phyloP scores from a whole-genome alignment of 2,329 filamentous ascomycete species.

The Hawksworthiomyces lignivorus region DNA sequence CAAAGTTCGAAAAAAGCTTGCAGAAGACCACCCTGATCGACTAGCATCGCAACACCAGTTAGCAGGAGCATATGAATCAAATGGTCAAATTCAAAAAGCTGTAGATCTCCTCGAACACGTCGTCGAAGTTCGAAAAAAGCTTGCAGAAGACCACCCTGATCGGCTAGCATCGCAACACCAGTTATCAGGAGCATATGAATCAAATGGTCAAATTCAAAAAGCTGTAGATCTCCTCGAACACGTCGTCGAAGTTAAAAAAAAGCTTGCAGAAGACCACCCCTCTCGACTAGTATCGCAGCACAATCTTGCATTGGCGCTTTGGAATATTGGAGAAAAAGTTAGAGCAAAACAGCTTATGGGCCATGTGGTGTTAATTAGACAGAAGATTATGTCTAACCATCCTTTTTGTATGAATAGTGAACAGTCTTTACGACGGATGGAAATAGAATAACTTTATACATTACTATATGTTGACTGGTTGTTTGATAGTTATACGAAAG shows the following conservation, averaged over 20 bases:
- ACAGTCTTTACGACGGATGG: no score
- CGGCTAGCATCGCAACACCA: conserved; percentile 3
- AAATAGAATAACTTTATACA: no score
- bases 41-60: not conserved
- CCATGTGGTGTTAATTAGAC: no score
- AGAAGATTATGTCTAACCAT: no score
- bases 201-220: conserved; percentile 17
- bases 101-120: conserved; percentile 6
- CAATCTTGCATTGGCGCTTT: not conserved
- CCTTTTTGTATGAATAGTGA: no score
- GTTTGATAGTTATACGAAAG: no score
- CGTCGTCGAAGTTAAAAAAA: conserved; percentile 1
- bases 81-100: conserved; percentile 17
- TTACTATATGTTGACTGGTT: no score
- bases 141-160: conserved; percentile 4
- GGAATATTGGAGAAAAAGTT: no score
- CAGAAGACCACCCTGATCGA: not conserved
- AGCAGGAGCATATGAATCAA: conserved; percentile 12
- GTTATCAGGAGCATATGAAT: conserved; percentile 11
- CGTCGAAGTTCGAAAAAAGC: conserved; percentile 3
- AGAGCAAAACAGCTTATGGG: no score
- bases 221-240: conserved; percentile 10
- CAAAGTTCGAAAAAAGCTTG: conserved; percentile 5
- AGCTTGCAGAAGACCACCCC: conserved; percentile 1
- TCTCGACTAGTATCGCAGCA: not conserved